Base-by-base conservation (phyloP, 176 grass and related monocot species). In the Lolium rigidum region DNA sequence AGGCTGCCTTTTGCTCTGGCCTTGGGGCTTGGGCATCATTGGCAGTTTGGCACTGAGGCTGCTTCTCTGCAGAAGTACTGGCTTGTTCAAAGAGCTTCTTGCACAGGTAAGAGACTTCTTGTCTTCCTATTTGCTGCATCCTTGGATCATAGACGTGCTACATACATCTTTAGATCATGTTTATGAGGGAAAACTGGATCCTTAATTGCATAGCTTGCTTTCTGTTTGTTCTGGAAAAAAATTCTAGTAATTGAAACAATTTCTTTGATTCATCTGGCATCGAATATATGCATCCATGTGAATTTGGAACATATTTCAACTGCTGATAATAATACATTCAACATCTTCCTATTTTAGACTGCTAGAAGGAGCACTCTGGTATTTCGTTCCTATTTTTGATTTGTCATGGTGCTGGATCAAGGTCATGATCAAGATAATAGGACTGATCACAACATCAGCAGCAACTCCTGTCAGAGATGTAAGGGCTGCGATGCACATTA, bases 381-480 rank as follows among this genome's bases (percentile, higher is more conserved):
- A 74, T 49, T 5, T 48, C 48, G 10, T 73, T 73, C 43, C 70
- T 10, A 11, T 48, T 72, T 72, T 72, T 72, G 18, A 47, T 74
- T 49, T 74, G 0, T 74, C 70, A 74, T 74, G 70, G 21, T 2
- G 12, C 21, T 2, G 21, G 44, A 74, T 26, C 43, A 74, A 48
- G 11, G 6, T 46, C 43, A 73, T 24, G n/a, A 73, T n/a, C 11
- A 73, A 25, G 70, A 24, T 74, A 15, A 25, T 48, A 49, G 70
- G 44, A 74, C 21, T 48, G 70, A 44, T 49, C 70, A 16, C 70
- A 49, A 25, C 37, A 70, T 10, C 37, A 70, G 67, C 8, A 43
- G 37, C 37, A n/a, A n/a, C 10, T 70, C 67, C 70, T 74, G 6
- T 25, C 44, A 74, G 46, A 74, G 70, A 74, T 74, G 70, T 73